Percentiles rank a stretch among this genome's conserved stretches.
phyloP scores from a whole-genome alignment of 805 yeast species.

The Kazachstania martiniae region DNA sequence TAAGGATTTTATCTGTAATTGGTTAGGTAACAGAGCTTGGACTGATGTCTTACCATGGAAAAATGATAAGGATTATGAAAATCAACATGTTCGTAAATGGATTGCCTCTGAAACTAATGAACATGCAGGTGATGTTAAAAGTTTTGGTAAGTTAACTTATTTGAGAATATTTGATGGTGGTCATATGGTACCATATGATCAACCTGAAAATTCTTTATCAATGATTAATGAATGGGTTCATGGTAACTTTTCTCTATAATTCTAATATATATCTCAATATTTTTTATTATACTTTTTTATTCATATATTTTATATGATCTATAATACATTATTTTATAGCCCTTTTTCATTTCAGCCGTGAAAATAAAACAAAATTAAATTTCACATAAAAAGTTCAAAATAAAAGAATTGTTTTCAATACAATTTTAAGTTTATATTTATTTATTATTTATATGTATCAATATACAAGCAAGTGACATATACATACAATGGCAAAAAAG shows the following conservation, averaged over 20 bases:
- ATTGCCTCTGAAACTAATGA: slow-evolving; percentile 32
- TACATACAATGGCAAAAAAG: background rate
- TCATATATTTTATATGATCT: too few relatives aligned
- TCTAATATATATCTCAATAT: background rate
- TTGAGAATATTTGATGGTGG: slow-evolving; percentile 83
- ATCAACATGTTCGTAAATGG: slow-evolving; percentile 38
- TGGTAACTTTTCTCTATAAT: slow-evolving; percentile 42
- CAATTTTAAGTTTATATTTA: too few relatives aligned
- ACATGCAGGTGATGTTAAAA: slow-evolving; percentile 58
- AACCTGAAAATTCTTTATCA: slow-evolving; percentile 64
- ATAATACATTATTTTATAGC: background rate
- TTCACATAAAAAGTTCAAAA: too few relatives aligned
- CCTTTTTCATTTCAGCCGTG: background rate
- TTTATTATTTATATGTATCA: too few relatives aligned
- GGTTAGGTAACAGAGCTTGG: slow-evolving; percentile 93
- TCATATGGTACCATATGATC: slow-evolving; percentile 92
- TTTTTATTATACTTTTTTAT: too few relatives aligned
- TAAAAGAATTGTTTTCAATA: too few relatives aligned
- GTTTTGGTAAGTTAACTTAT: slow-evolving; percentile 62
- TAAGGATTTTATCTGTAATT: slow-evolving; percentile 91
- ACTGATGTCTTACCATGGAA: slow-evolving; percentile 63
- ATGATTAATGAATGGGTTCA: slow-evolving; percentile 80
- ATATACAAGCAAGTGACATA: too few relatives aligned
- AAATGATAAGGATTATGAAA: slow-evolving; percentile 42
- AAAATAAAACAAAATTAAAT: background rate